Conservation (phyloP, 495 filamentous ascomycete species). For the Hamigera avellanea region DNA sequence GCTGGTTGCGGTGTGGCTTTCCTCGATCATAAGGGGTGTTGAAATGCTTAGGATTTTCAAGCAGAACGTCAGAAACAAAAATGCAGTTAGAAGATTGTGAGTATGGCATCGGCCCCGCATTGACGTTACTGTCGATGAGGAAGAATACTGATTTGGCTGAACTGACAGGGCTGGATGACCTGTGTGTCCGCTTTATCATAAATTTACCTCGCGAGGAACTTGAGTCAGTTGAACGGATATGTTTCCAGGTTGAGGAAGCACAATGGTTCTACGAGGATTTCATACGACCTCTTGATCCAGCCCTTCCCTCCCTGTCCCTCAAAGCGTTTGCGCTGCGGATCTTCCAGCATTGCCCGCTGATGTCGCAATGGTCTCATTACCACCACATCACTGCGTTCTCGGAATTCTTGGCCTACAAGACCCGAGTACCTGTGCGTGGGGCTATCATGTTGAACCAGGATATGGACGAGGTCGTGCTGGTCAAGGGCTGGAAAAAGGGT, state of each 20-base stretch:
- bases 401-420: slow-evolving; percentile 88
- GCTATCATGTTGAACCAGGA: slow-evolving; percentile 82
- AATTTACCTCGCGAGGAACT: slow-evolving; percentile 89
- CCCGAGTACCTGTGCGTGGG: slow-evolving; percentile 81
- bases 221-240: slow-evolving; percentile 79
- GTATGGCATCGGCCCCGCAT: slow-evolving; percentile 18
- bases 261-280: slow-evolving; percentile 99
- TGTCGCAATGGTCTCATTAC: slow-evolving; percentile 66
- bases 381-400: slow-evolving; percentile 72
- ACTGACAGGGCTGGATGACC: slow-evolving; percentile 76
- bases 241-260: slow-evolving; percentile 96
- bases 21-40: slow-evolving; percentile 7
- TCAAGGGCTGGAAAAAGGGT: slow-evolving; percentile 95
- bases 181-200: slow-evolving; percentile 91
- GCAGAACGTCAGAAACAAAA: slow-evolving; percentile 65
- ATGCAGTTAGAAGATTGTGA: slow-evolving; percentile 83
- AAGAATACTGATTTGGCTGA: slow-evolving; percentile 3
- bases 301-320: slow-evolving; percentile 71
- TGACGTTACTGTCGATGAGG: neutral
- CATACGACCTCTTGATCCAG: slow-evolving; percentile 78
- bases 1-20: slow-evolving; percentile 14
- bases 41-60: slow-evolving; percentile 31
- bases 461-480: slow-evolving; percentile 85
- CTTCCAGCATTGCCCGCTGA: slow-evolving; percentile 83
- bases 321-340: slow-evolving; percentile 75